These are phyloP conservation scores for Casuarina glauca DNA, from an alignment of 306 rosid species.

Conservation along the genomic window DNA sequence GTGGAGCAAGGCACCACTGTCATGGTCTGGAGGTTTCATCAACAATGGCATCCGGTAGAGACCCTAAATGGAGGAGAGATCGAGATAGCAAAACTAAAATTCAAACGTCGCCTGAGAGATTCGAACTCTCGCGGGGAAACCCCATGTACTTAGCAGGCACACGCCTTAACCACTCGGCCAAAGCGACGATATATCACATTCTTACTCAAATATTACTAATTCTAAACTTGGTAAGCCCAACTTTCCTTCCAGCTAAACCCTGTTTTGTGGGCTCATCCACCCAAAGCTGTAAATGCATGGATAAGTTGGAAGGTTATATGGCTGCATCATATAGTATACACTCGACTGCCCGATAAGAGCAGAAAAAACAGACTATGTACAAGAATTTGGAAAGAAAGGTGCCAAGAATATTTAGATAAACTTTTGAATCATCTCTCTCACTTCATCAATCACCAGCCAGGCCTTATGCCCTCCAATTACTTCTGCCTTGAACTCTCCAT, in stretches of 20 bases:
- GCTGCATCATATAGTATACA: background rate
- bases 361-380: background rate
- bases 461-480: conserved; percentile 88
- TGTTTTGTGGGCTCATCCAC: too few species aligned
- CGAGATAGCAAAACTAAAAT: background rate
- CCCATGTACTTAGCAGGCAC: conserved; percentile 79
- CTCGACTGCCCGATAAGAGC: conserved; percentile 9
- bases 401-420: conserved; percentile 31
- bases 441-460: conserved; percentile 88
- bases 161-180: conserved; percentile 78
- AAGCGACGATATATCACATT: conserved; percentile 29
- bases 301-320: background rate
- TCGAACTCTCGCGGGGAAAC: conserved; percentile 68
- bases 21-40: too few species aligned
- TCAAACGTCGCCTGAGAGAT: conserved; percentile 54
- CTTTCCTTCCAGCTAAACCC: too few species aligned
- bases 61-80: too few species aligned
- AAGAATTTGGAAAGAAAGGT: background rate
- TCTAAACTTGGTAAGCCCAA: too few species aligned
- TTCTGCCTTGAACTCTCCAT: conserved; percentile 88
- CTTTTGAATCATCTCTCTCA: conserved; percentile 68
- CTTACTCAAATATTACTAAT: too few species aligned
- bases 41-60: too few species aligned
- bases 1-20: too few species aligned
- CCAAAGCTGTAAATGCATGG: background rate